Conservation (phyloP, 805 yeast genomes). For the Wickerhamiella alocasiicola region DNA sequence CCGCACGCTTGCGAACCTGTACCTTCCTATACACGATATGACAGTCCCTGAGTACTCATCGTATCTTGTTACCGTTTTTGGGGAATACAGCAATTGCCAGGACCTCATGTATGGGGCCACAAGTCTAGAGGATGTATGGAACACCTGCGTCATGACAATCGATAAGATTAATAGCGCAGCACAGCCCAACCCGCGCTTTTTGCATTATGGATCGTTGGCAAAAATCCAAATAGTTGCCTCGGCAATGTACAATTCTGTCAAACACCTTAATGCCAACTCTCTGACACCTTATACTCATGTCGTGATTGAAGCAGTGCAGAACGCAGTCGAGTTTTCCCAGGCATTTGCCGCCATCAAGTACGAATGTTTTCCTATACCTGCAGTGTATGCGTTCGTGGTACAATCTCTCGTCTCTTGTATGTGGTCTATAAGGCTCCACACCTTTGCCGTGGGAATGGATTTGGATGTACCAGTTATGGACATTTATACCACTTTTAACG, state of each 20-base stretch:
- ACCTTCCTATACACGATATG: background rate
- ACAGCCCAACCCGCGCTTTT: background rate
- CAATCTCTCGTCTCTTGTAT: constrained; percentile 14
- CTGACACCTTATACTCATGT: background rate
- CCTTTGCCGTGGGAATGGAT: constrained; percentile 19
- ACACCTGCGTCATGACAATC: background rate
- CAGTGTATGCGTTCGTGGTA: constrained; percentile 12
- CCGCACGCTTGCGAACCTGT: background rate
- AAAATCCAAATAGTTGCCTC: background rate
- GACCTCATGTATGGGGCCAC: background rate
- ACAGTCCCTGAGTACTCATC: constrained; percentile 1
- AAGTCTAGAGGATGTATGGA: background rate
- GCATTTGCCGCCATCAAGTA: constrained; percentile 13
- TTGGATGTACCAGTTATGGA: constrained; percentile 23
- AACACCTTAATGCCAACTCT: background rate
- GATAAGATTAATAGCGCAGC: background rate
- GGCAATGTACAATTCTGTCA: constrained; percentile 1
- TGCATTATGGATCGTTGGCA: background rate
- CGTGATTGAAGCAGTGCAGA: constrained; percentile 1
- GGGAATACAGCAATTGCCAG: background rate
- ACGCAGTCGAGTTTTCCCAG: constrained; percentile 14
- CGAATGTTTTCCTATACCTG: constrained; percentile 12
- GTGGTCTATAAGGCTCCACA: constrained; percentile 17
- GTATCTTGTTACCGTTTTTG: background rate
- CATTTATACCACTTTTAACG: constrained; percentile 17